phyloP scores from a whole-genome alignment of 345 rosid genomes.

The Triadica sebifera region DNA sequence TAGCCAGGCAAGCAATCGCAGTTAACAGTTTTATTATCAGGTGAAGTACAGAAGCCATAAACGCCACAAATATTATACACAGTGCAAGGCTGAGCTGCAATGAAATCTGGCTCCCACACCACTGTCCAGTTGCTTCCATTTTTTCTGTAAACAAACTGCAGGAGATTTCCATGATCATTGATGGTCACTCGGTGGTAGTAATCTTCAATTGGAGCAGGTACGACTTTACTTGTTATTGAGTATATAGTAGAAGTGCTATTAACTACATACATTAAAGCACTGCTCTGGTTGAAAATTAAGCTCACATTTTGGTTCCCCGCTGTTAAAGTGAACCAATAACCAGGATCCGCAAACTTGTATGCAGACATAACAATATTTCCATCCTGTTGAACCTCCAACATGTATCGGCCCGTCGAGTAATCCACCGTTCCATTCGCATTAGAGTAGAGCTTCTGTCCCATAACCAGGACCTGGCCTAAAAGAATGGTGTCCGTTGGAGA shows the following conservation, averaged over 20 bases:
- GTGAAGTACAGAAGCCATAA: slow-evolving; percentile 36
- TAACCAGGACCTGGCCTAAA: slow-evolving; percentile 27
- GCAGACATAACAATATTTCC: slow-evolving; percentile 35
- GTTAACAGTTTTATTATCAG: slow-evolving; percentile 12
- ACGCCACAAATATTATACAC: slow-evolving; percentile 28
- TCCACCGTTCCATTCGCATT: slow-evolving; percentile 28
- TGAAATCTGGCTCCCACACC: slow-evolving; percentile 23
- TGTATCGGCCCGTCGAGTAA: slow-evolving; percentile 27
- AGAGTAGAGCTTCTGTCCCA: slow-evolving; percentile 26
- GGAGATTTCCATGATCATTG: slow-evolving; percentile 30
- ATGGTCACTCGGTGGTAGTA: slow-evolving; percentile 30
- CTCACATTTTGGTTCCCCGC: slow-evolving; percentile 13
- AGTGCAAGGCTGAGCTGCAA: slow-evolving; percentile 27
- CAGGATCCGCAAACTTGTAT: slow-evolving; percentile 31
- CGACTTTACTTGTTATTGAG: slow-evolving; percentile 9
- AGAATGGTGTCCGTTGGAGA: slow-evolving; percentile 29
- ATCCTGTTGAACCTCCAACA: slow-evolving; percentile 34
- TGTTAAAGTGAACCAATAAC: slow-evolving; percentile 25
- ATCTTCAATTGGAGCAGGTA: slow-evolving; percentile 26
- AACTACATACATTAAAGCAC: slow-evolving; percentile 21
- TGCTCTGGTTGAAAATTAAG: slow-evolving; percentile 24
- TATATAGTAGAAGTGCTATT: background rate
- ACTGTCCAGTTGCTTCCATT: slow-evolving; percentile 23
- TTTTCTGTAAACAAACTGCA: slow-evolving; percentile 24
- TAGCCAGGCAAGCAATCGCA: slow-evolving; percentile 34